Evolutionary conservation across 148 eudicot genomes (phyloP), one percentile per base, ranked within the genome.

Genomic region (Cornus controversa): DNA sequence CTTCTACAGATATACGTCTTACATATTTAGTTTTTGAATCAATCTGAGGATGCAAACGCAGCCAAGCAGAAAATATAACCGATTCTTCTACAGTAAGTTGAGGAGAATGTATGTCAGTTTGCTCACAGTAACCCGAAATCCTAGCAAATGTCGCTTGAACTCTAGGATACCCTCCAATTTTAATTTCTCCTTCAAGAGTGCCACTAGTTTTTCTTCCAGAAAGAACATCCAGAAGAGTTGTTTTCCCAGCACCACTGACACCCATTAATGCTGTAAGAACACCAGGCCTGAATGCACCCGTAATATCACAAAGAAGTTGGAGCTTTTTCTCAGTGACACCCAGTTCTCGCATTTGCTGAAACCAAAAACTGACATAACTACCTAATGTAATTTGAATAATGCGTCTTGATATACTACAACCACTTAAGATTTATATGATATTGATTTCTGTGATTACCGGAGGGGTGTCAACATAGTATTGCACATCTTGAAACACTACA

Each of bases 181-280:
- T 81, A 25, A 94, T 91, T 37, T 91, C 92, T 73, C 98, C 98
- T 82, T 87, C 90, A 42, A 92, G 77, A 28, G 80, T 85, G 73
- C 98, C 98, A 77, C 85, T 90, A 31, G 94, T 92, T 83, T 94
- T 94, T 80, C 97, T 88, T 75, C 98, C 97, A 37, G 97, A 76
- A 54, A 94, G 91, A 75, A 94, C 97, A 83, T 94, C 97, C 36
- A 94, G 81, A 80, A 94, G 97, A n/a, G 98, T 94, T 23, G 97
- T 94, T 82, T 94, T 94, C 20, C 98, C 98, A 75, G 98, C 93
- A 68, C 98, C 98, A 84, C 97, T 94, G 67, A 92, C 90, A 50
- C 98, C 98, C 97, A 92, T 92, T 66, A 94, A 85, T 26, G 98
- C 98, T 36, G 97, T 88, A 75, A 94, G 92, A 74, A 92, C 90